These are phyloP conservation scores for Exophiala phaeomuriformis DNA, from an alignment of 2,329 filamentous ascomycete genomes.

Conservation along the genomic window DNA sequence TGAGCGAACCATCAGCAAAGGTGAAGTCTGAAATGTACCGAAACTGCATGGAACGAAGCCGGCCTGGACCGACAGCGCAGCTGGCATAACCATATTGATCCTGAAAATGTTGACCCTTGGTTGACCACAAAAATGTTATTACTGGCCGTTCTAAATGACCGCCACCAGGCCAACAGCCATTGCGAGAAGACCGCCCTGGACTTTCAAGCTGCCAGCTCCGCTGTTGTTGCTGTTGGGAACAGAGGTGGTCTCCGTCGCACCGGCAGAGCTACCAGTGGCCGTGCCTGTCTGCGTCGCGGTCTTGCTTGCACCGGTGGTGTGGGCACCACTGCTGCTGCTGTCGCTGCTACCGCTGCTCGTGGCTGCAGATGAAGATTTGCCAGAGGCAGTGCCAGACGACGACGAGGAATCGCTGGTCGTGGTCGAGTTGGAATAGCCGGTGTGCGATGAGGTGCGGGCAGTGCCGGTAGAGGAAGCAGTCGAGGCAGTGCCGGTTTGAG, in stretches of 20 bases:
- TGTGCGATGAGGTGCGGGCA: neutral
- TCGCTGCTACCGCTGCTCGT: constrained; percentile 6
- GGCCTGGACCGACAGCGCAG: neutral
- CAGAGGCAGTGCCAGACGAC: constrained; percentile 23
- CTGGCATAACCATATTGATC: too few species aligned
- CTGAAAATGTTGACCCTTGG: too few species aligned
- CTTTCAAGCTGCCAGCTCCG: constrained; percentile 29
- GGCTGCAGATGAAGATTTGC: constrained; percentile 16
- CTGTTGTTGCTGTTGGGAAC: constrained; percentile 30
- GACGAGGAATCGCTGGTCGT: constrained; percentile 13
- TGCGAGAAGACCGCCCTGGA: constrained; percentile 34
- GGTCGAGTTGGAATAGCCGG: neutral
- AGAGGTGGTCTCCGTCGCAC: constrained; percentile 28
- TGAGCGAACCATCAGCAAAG: neutral
- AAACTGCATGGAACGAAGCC: neutral
- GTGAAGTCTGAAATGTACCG: neutral
- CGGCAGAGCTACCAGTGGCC: constrained; percentile 11
- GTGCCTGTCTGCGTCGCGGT: constrained; percentile 10
- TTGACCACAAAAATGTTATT: neutral
- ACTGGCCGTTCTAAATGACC: constrained; percentile 30
- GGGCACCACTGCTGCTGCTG: constrained; percentile 27
- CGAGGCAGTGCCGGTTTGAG: constrained; percentile 28
- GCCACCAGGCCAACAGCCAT: constrained; percentile 32
- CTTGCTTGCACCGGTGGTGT: constrained; percentile 23
- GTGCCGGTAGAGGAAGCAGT: constrained; percentile 13